A percentile compares a stretch with the other conserved stretches of the same genome.
Conservation (phyloP, 257 asterid species). For the Solanum sparsipilum region DNA sequence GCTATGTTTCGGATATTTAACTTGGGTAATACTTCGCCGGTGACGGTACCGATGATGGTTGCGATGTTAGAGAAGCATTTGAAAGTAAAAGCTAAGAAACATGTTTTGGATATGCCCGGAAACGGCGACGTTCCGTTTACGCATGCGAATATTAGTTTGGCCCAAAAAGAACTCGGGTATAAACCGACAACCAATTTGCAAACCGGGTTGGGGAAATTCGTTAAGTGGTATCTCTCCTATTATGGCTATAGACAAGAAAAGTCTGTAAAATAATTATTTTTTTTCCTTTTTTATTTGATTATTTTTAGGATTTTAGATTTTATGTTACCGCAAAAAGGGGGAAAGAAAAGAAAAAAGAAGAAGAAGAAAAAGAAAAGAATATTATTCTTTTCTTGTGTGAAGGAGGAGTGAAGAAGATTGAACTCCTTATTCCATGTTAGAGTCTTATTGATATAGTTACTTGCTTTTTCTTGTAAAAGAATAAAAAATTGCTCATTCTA, state of each 20-base stretch:
- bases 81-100: conserved; percentile 14
- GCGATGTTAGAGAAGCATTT: conserved; percentile 14
- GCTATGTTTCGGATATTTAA: conserved; percentile 12
- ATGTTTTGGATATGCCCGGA: conserved; percentile 11
- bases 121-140: conserved; percentile 22
- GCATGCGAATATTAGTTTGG: conserved; percentile 19
- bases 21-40: conserved; percentile 11
- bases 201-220: conserved; percentile 16
- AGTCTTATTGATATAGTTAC: not conserved
- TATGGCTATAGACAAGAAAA: not conserved
- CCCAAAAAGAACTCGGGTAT: conserved; percentile 15
- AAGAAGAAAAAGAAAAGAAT: not conserved
- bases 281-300: not conserved
- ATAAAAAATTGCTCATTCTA: not conserved
- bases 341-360: no score
- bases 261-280: not conserved
- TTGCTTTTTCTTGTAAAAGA: not conserved
- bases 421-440: conserved; percentile 1
- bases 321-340: not conserved
- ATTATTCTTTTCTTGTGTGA: not conserved
- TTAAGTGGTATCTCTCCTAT: conserved; percentile 17
- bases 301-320: not conserved
- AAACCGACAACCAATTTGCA: conserved; percentile 17
- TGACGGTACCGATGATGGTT: conserved; percentile 17
- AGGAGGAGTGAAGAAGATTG: not conserved